These are phyloP conservation scores for Saccharomycopsis babjevae DNA, from an alignment of 805 yeast genomes.

Conservation along the genomic window DNA sequence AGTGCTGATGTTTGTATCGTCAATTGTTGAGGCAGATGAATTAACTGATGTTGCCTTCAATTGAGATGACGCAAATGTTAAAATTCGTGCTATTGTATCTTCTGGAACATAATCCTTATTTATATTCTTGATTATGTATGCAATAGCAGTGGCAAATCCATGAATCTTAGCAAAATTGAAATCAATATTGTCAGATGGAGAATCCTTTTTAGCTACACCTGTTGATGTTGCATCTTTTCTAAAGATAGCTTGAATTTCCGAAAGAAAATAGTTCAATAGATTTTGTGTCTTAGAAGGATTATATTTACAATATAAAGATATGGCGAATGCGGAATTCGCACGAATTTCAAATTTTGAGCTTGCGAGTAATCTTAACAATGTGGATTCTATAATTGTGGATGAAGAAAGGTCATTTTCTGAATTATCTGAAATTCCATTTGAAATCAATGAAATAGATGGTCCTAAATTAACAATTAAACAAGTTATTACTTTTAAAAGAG, in stretches of 20 bases:
- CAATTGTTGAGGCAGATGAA: constrained; percentile 19
- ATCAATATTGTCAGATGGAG: constrained; percentile 5
- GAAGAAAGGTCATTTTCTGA: constrained; percentile 26
- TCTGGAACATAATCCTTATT: constrained; percentile 35
- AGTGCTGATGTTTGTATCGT: constrained; percentile 1
- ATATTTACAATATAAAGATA: constrained; percentile 26
- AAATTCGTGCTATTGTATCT: constrained; percentile 34
- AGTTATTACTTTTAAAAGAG: constrained; percentile 19
- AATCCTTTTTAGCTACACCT: background rate
- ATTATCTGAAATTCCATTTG: constrained; percentile 21
- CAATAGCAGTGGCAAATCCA: constrained; percentile 31
- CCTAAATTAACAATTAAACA: constrained; percentile 20
- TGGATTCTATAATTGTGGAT: background rate
- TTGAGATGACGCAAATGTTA: constrained; percentile 35
- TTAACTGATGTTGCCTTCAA: constrained; percentile 30
- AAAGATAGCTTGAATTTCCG: constrained; percentile 15
- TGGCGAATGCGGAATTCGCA: constrained; percentile 29
- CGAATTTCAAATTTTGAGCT: constrained; percentile 33
- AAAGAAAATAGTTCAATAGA: constrained; percentile 16
- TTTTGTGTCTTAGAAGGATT: constrained; percentile 30
- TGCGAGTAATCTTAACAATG: constrained; percentile 26
- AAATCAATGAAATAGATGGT: constrained; percentile 22
- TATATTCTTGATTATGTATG: constrained; percentile 27
- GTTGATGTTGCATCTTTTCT: constrained; percentile 8
- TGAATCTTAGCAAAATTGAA: constrained; percentile 26